Evolutionary conservation across 768 basidiomycete species (phyloP).

Genomic region (Trametes punicea): DNA sequence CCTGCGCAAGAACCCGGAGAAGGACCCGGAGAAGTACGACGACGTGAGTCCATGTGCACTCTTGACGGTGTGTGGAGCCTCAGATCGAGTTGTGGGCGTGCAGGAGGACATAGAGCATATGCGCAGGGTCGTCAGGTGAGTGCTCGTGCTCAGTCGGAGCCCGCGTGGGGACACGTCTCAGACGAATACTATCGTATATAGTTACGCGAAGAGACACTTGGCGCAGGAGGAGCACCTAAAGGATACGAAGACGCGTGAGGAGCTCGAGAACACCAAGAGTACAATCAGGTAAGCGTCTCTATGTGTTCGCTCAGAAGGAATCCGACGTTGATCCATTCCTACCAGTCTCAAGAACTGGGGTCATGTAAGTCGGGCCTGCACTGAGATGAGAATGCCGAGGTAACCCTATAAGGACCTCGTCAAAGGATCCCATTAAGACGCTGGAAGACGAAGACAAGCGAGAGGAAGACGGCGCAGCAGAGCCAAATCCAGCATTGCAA

Average conservation of each 20-base stretch:
- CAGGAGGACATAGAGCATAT: slow-evolving; percentile 34
- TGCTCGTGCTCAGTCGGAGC: background rate
- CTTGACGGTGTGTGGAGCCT: background rate
- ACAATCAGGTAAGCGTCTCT: slow-evolving; percentile 29
- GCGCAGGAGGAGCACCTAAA: slow-evolving; percentile 32
- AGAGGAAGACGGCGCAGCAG: background rate
- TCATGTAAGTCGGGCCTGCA: slow-evolving; percentile 24
- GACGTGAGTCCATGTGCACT: slow-evolving; percentile 23
- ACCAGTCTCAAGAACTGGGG: slow-evolving; percentile 34
- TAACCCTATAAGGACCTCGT: background rate
- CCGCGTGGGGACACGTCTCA: background rate
- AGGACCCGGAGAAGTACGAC: slow-evolving; percentile 31
- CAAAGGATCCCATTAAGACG: slow-evolving; percentile 32
- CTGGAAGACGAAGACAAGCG: slow-evolving; percentile 6
- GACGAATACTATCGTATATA: background rate
- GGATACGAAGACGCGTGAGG: slow-evolving; percentile 30
- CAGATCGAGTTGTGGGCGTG: background rate
- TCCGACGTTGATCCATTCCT: background rate
- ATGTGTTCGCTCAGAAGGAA: background rate
- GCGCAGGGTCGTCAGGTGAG: slow-evolving; percentile 33
- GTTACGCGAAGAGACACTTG: slow-evolving; percentile 33
- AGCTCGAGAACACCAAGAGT: slow-evolving; percentile 32
- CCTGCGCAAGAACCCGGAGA: slow-evolving; percentile 33
- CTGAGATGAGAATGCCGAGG: too few species aligned
- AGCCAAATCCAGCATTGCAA: background rate